Conservation (phyloP, 148 eudicot species). For the Linanthus parryae region DNA sequence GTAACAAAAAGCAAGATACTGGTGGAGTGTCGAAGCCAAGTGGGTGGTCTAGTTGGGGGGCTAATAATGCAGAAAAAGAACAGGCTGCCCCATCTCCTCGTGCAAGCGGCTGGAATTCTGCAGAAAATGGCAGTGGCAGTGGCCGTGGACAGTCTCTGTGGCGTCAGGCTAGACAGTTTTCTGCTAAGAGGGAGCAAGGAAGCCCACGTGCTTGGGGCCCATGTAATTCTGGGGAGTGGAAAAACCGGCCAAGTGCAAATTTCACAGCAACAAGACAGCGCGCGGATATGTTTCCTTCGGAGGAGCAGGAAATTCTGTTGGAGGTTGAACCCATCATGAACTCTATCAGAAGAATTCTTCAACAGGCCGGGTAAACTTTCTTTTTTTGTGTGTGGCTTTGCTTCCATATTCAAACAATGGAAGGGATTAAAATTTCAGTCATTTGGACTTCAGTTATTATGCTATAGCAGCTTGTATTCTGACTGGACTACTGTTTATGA, state of each 20-base stretch:
- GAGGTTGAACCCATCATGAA: conserved; percentile 65
- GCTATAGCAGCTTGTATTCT: conserved; percentile 1
- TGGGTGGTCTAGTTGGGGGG: conserved; percentile 6
- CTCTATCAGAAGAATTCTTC: conserved; percentile 66
- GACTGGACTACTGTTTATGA: conserved; percentile 18
- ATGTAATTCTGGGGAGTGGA: conserved; percentile 57
- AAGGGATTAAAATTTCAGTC: not conserved
- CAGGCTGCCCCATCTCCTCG: not conserved
- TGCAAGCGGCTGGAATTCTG: not conserved
- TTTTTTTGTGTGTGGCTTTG: not conserved
- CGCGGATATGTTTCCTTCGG: conserved; percentile 57
- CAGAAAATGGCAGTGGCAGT: not conserved
- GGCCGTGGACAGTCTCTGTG: not conserved
- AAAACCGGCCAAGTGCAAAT: conserved; percentile 23
- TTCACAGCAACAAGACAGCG: conserved; percentile 58
- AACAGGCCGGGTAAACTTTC: conserved; percentile 52
- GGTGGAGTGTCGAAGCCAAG: not conserved
- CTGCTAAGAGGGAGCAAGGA: not conserved
- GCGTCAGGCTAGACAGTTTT: not conserved
- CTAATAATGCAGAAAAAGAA: not conserved
- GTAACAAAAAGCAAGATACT: no score
- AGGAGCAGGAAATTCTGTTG: conserved; percentile 64
- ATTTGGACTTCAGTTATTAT: not conserved
- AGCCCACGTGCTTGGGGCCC: conserved; percentile 60
- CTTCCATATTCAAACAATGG: not conserved